Evolutionary conservation across 352 stramenopile genomes (phyloP).

Genomic region (Pythium volutum): DNA sequence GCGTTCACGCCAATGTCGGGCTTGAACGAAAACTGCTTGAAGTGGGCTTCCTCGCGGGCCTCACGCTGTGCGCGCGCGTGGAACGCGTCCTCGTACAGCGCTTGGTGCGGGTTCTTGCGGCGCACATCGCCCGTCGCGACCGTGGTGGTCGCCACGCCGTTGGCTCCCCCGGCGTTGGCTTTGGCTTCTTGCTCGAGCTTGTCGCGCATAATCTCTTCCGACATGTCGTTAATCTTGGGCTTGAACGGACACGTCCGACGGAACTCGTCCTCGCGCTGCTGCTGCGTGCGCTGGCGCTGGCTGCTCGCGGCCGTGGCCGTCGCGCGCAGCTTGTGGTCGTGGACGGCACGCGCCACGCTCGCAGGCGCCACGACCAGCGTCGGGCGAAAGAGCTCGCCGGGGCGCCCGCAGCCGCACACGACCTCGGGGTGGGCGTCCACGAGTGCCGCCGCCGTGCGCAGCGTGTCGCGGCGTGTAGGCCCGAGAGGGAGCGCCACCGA

Average conservation of each 20-base stretch:
- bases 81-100: slow-evolving; percentile 76
- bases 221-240: slow-evolving; percentile 70
- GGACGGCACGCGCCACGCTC: slow-evolving; percentile 21
- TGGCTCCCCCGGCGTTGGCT: background rate
- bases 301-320: slow-evolving; percentile 12
- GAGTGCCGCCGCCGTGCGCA: background rate
- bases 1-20: slow-evolving; percentile 76
- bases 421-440: slow-evolving; percentile 23
- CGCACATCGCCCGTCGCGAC: slow-evolving; percentile 27
- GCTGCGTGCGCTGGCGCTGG: slow-evolving; percentile 47
- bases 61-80: slow-evolving; percentile 38
- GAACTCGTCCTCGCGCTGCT: slow-evolving; percentile 65
- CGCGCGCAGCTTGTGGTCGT: slow-evolving; percentile 33
- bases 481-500: background rate
- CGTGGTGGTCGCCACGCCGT: slow-evolving; percentile 12
- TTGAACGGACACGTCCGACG: slow-evolving; percentile 61
- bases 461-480: slow-evolving; percentile 14
- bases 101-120: slow-evolving; percentile 47
- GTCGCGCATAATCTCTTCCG: slow-evolving; percentile 70
- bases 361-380: slow-evolving; percentile 48
- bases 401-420: slow-evolving; percentile 56
- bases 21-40: slow-evolving; percentile 73
- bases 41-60: slow-evolving; percentile 48
- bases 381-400: slow-evolving; percentile 61
- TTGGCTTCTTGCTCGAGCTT: slow-evolving; percentile 48